A percentile compares a stretch with the other conserved stretches of the same genome.
These are phyloP conservation scores for Cercophora newfieldiana DNA, from an alignment of 495 filamentous ascomycete species.

Conservation along the genomic window DNA sequence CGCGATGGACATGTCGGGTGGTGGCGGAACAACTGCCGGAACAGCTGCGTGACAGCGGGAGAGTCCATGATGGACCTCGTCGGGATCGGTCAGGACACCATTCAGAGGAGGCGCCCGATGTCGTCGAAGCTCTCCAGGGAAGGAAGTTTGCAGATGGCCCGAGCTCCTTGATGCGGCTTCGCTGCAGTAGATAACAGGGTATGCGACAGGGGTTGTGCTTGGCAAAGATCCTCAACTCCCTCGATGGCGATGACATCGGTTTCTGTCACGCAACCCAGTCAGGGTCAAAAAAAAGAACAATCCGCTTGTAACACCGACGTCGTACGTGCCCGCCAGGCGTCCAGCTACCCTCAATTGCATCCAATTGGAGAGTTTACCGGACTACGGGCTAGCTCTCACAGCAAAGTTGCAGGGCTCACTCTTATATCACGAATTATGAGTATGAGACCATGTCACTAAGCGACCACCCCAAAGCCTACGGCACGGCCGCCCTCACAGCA, in stretches of 20 bases:
- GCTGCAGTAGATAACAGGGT: neutral
- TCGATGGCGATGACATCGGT: slow-evolving; percentile 26
- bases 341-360: neutral
- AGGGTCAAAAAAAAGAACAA: neutral
- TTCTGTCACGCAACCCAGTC: neutral
- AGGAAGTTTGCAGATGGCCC: slow-evolving; percentile 30
- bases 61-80: slow-evolving; percentile 69
- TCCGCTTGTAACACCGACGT: neutral
- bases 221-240: neutral
- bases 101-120: neutral
- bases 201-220: slow-evolving; percentile 5
- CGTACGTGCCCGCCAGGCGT: neutral
- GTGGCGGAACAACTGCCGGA: slow-evolving; percentile 78
- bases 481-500: slow-evolving; percentile 58
- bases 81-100: neutral
- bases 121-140: slow-evolving; percentile 4
- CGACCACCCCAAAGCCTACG: slow-evolving; percentile 56
- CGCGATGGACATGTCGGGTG: slow-evolving; percentile 67
- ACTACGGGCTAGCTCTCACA: neutral
- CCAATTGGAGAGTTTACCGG: neutral
- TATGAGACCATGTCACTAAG: slow-evolving; percentile 48
- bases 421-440: neutral
- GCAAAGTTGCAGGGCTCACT: neutral
- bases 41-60: slow-evolving; percentile 71
- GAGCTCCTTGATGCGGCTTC: slow-evolving; percentile 30